phyloP scores from a whole-genome alignment of 495 filamentous ascomycete genomes.

The Hapsidospora chrysogenum region DNA sequence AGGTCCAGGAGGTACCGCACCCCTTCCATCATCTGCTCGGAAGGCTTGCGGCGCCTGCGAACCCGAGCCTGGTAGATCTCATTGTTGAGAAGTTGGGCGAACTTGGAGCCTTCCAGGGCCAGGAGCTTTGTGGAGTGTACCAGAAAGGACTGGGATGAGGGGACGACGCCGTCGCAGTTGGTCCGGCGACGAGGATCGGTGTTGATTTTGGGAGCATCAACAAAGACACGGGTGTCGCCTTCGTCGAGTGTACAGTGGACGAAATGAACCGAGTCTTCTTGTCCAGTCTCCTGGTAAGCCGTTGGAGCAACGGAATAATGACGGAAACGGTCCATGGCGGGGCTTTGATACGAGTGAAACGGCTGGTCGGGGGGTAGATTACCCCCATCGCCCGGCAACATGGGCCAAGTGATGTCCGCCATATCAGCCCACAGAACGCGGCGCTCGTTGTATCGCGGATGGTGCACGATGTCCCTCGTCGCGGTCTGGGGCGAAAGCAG shows the following conservation, averaged over 20 bases:
- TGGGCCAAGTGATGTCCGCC: no score
- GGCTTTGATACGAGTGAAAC: no score
- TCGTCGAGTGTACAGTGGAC: neutral
- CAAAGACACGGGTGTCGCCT: conserved; percentile 3
- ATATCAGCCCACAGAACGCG: no score
- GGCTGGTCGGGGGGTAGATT: no score
- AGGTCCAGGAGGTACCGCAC: conserved; percentile 38
- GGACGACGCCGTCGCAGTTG: neutral
- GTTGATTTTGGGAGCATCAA: neutral
- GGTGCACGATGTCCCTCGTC: no score
- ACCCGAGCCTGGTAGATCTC: conserved; percentile 3
- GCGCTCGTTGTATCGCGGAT: no score
- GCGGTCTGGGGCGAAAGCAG: no score
- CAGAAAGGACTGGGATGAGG: neutral
- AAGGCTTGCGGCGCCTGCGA: conserved; percentile 1
- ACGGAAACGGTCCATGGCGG: no score
- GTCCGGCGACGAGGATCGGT: neutral
- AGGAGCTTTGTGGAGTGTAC: conserved; percentile 1
- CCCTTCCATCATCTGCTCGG: neutral
- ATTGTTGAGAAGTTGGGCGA: neutral
- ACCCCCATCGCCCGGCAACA: no score
- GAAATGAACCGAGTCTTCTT: neutral
- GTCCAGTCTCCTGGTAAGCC: no score
- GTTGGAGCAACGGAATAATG: no score
- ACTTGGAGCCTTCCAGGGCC: conserved; percentile 2